Base-by-base conservation (phyloP, 352 stramenopile species). In the Pythium aquatile region DNA sequence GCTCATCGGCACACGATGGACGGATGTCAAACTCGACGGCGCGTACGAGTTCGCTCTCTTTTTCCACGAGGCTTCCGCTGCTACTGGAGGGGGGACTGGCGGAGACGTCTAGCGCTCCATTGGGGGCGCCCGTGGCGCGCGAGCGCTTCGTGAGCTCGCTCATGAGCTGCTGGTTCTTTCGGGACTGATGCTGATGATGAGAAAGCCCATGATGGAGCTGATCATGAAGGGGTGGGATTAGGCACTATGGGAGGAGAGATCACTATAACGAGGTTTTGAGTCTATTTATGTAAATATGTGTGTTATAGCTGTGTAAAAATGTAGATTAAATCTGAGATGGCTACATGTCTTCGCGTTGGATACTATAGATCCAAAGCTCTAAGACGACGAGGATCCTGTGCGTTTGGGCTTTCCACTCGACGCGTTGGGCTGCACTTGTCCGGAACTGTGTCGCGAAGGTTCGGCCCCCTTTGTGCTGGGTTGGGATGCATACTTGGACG, bases 131-230 rank as follows among this genome's bases (percentile, higher is more conserved):
- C 24, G 71, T 28, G 63, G 63, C 55, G 62, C 72, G 68, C 62
- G 83, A 83, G 51, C 80, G 78, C 73, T 89, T 75, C 55, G 78
- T 87, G 51, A 89, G 69, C 59, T 85, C 77, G 51, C 66, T 74
- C 72, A 72, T 76, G 1, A 44, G 37, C 8, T 16, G 37, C 37
- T 3, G 13, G 37, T 44, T 44, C 37, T 3, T 44, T 10, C 3
- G 3, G 37, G 8, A 37, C 32, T 37, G 32, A 37, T 37, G 32
- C 3, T 44, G 37, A 44, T 44, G 13, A 13, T 8, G 17, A 44
- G 3, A 8, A 44, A 17, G 32, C 32, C 20, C 20, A 24, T 24
- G 37, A 16, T 16, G 37, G 37, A 17, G 37, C 37, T 44, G 37
- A 44, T 44, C 37, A 44, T 44, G 37, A 44, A 44, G 37, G 37